Conservation (phyloP, 345 rosid species). For the Lepidium didymum region DNA sequence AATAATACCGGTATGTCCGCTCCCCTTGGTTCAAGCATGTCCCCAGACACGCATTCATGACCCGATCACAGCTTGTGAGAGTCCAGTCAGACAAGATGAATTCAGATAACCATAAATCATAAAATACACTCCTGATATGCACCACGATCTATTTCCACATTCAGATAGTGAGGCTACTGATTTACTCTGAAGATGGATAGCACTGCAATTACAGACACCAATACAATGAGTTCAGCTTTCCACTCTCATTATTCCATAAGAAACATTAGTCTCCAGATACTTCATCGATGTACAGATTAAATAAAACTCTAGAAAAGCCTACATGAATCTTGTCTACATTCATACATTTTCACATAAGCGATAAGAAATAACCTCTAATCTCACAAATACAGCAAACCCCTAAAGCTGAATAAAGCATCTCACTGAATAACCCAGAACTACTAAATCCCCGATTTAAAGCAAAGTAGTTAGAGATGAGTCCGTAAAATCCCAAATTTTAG, state of each 20-base stretch:
- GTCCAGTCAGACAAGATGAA: slow-evolving; percentile 29
- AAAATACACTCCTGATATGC: neutral
- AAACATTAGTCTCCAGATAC: neutral
- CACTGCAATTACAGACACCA: slow-evolving; percentile 13
- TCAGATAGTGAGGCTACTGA: neutral
- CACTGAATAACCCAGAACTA: neutral
- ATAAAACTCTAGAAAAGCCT: neutral
- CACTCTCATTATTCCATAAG: neutral
- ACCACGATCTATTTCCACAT: slow-evolving; percentile 7
- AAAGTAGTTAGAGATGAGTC: neutral
- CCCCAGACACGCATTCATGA: slow-evolving; percentile 71
- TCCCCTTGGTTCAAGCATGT: slow-evolving; percentile 96
- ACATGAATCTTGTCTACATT: neutral
- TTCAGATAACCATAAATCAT: slow-evolving; percentile 18
- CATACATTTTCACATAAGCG: neutral
- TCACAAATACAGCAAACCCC: slow-evolving; percentile 8
- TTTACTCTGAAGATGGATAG: neutral
- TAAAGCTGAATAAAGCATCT: neutral
- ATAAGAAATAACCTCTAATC: neutral
- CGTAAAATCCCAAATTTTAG: slow-evolving; percentile 12
- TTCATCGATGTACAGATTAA: neutral
- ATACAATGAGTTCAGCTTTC: neutral
- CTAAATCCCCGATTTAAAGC: slow-evolving; percentile 12
- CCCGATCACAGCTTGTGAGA: slow-evolving; percentile 33
- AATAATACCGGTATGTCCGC: slow-evolving; percentile 69